phyloP scores from a whole-genome alignment of 228 moss, liverwort and hornwort genomes.

The Sphagnum fallax region DNA sequence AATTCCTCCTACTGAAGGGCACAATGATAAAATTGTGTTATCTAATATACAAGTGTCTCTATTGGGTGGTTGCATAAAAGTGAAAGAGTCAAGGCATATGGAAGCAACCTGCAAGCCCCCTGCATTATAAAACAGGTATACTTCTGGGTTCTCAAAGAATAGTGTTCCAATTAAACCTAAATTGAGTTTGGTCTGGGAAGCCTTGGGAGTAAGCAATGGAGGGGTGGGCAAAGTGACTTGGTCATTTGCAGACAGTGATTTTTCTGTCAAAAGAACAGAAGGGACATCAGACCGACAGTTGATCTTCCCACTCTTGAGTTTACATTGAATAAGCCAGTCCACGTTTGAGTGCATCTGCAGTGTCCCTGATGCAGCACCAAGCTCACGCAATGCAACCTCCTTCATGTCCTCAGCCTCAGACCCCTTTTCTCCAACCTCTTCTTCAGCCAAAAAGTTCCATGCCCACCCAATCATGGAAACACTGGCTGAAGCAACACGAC shows the following conservation, averaged over 20 bases:
- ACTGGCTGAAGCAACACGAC: constrained; percentile 2
- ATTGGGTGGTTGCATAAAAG: constrained; percentile 7
- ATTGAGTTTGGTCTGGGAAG: constrained; percentile 4
- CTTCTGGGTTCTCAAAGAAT: constrained; percentile 4
- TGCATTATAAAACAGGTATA: constrained; percentile 2
- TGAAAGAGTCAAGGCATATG: constrained; percentile 6
- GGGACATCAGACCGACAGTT: constrained; percentile 4
- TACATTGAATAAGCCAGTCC: constrained; percentile 12
- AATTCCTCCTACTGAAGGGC: constrained; percentile 1
- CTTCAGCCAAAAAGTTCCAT: constrained; percentile 18
- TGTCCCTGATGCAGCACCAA: constrained; percentile 5
- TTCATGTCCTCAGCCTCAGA: background rate
- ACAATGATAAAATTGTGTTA: constrained; percentile 7
- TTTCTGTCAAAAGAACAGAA: background rate
- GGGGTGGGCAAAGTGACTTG: too few relatives aligned
- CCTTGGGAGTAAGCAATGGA: background rate
- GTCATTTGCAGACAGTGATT: background rate
- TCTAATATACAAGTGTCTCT: constrained; percentile 6
- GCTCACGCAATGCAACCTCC: constrained; percentile 11
- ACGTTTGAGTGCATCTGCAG: background rate
- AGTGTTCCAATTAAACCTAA: constrained; percentile 3
- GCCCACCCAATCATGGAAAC: constrained; percentile 14
- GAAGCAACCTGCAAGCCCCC: constrained; percentile 6
- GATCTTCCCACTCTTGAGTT: constrained; percentile 5
- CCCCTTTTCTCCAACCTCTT: constrained; percentile 7